phyloP scores from a whole-genome alignment of 1,139 yeast genomes.

The Trichomonascaceae sp. region DNA sequence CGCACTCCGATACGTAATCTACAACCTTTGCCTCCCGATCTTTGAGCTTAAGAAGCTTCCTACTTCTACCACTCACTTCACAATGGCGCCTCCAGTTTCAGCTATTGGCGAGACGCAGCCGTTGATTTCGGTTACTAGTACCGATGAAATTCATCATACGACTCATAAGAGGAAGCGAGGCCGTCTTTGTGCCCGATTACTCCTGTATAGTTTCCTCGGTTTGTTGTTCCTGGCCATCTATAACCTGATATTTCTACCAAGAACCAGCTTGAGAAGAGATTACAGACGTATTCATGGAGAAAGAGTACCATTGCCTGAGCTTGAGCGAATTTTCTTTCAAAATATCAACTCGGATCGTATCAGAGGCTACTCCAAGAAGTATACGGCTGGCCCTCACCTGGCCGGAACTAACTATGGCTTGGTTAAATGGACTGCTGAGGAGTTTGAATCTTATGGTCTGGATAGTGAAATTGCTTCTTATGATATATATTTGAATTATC shows the following conservation, averaged over 20 bases:
- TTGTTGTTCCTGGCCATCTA: constrained; percentile 48
- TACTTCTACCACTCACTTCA: background rate
- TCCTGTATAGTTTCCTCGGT: constrained; percentile 41
- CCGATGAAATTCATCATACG: constrained; percentile 1
- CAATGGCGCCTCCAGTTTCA: constrained; percentile 3
- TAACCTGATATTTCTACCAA: constrained; percentile 70
- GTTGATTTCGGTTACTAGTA: constrained; percentile 5
- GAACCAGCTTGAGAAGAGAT: constrained; percentile 82
- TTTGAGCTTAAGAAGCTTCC: background rate
- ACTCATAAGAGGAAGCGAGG: constrained; percentile 8
- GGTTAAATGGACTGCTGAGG: constrained; percentile 59
- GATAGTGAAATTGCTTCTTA: constrained; percentile 48
- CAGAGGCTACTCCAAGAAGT: constrained; percentile 32
- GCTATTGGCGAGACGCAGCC: constrained; percentile 12
- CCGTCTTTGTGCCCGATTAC: constrained; percentile 11
- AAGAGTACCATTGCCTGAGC: constrained; percentile 26
- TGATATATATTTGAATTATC: constrained; percentile 57
- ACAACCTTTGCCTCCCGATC: background rate
- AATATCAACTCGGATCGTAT: constrained; percentile 25
- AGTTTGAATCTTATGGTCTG: constrained; percentile 60
- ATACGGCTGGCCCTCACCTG: constrained; percentile 58
- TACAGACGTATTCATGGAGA: constrained; percentile 58
- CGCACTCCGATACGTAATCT: background rate
- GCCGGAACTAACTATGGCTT: constrained; percentile 64
- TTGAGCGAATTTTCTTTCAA: constrained; percentile 29